These are phyloP conservation scores for Groenewaldozyma salmanticensis DNA, from an alignment of 805 yeast genomes.

Conservation along the genomic window DNA sequence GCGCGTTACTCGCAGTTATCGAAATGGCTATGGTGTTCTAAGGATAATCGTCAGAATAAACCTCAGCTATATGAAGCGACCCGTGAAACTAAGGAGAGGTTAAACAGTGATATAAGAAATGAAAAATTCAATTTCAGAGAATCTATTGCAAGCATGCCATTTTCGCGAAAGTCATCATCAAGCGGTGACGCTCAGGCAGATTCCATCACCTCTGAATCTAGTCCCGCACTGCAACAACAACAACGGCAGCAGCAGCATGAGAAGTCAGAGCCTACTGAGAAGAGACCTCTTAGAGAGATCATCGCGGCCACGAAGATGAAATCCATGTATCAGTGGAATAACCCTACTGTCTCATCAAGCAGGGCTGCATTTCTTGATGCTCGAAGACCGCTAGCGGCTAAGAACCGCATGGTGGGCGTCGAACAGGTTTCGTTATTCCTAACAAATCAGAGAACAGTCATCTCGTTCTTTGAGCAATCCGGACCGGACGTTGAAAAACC, in stretches of 20 bases:
- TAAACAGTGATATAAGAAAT: not conserved
- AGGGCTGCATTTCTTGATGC: slow-evolving; percentile 29
- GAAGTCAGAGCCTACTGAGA: slow-evolving; percentile 1
- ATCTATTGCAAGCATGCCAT: slow-evolving; percentile 1
- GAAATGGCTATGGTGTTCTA: not conserved
- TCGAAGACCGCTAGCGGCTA: slow-evolving; percentile 36
- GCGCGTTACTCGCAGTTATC: not conserved
- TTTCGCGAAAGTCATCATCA: slow-evolving; percentile 1
- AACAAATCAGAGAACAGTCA: slow-evolving; percentile 36
- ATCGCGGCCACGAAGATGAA: slow-evolving; percentile 13
- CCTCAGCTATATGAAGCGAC: not conserved
- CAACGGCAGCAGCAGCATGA: not conserved
- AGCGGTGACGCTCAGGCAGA: not conserved
- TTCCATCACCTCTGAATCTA: not conserved
- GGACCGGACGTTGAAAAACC: slow-evolving; percentile 46
- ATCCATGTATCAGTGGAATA: slow-evolving; percentile 27
- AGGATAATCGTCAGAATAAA: not conserved
- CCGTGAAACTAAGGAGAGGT: not conserved
- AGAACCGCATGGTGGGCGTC: slow-evolving; percentile 39
- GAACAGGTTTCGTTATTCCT: slow-evolving; percentile 49
- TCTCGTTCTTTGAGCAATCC: slow-evolving; percentile 49
- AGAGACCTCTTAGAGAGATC: slow-evolving; percentile 7
- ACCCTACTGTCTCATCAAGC: slow-evolving; percentile 16
- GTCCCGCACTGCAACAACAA: too few relatives aligned
- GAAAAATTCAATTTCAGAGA: not conserved